A percentile compares a stretch with the other conserved stretches of the same genome.
phyloP scores from a whole-genome alignment of 345 rosid species.

The Toxicodendron radicans region DNA sequence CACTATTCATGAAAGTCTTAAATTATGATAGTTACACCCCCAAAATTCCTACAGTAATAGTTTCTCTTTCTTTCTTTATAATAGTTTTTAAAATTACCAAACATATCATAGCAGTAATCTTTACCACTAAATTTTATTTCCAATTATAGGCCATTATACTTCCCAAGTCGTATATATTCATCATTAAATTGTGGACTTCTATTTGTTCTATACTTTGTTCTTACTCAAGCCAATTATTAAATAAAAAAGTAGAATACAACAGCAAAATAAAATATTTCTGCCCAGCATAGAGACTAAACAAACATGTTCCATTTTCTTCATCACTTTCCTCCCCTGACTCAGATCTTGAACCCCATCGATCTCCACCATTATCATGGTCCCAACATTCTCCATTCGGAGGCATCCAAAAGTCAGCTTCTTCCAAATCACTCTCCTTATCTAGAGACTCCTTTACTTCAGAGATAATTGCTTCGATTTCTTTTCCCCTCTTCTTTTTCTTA shows the following conservation, averaged over 20 bases:
- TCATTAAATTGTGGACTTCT: constrained; percentile 3
- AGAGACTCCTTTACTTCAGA: constrained; percentile 42
- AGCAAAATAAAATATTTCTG: not conserved
- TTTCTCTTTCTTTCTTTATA: too few relatives aligned
- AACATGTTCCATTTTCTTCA: constrained; percentile 54
- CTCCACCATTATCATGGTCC: constrained; percentile 67
- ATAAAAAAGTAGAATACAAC: not conserved
- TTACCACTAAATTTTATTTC: too few relatives aligned
- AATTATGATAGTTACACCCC: too few relatives aligned
- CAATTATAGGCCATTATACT: not conserved
- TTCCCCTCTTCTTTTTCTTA: constrained; percentile 38
- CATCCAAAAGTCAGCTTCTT: constrained; percentile 78
- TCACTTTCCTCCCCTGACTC: constrained; percentile 40
- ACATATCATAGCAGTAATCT: too few relatives aligned
- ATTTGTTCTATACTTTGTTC: not conserved
- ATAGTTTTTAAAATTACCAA: too few relatives aligned
- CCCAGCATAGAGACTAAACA: constrained; percentile 10
- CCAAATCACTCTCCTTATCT: constrained; percentile 52
- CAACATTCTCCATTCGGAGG: constrained; percentile 84
- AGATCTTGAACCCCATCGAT: constrained; percentile 66
- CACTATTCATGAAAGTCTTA: too few relatives aligned
- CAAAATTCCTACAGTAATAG: too few relatives aligned
- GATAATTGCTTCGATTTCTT: constrained; percentile 37
- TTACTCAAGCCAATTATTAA: not conserved
- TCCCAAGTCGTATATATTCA: not conserved